Conservation (phyloP, 2,329 filamentous ascomycete genomes). For the Colletotrichum agaves region DNA sequence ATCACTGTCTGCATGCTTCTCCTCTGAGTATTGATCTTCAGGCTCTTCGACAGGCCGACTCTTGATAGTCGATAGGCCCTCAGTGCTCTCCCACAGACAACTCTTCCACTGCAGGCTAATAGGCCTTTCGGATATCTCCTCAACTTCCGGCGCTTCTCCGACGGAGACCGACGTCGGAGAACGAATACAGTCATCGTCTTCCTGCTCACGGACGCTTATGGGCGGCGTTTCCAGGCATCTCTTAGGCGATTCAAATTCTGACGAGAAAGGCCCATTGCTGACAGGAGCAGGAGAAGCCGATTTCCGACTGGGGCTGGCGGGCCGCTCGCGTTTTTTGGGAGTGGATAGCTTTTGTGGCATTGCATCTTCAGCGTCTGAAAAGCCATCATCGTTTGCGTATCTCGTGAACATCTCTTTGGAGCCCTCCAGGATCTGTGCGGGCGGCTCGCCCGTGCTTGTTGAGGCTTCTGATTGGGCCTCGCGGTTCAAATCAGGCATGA, state of each 20-base stretch:
- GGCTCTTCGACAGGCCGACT: background rate
- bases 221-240: background rate
- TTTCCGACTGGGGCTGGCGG: background rate
- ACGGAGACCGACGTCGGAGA: background rate
- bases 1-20: background rate
- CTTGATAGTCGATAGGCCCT: background rate
- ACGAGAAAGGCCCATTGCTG: background rate
- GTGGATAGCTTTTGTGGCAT: slow-evolving; percentile 13
- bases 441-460: background rate
- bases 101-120: fast-evolving
- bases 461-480: background rate
- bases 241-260: background rate
- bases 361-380: slow-evolving; percentile 41
- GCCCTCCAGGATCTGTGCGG: background rate
- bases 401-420: slow-evolving; percentile 24
- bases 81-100: background rate
- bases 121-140: background rate
- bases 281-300: background rate
- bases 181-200: background rate
- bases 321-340: background rate
- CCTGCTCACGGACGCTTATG: background rate
- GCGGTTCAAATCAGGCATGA: background rate
- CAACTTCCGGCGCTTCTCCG: background rate
- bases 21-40: background rate
- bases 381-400: slow-evolving; percentile 39